These are phyloP conservation scores for Inga laurina DNA, from an alignment of 306 rosid species.

Conservation along the genomic window DNA sequence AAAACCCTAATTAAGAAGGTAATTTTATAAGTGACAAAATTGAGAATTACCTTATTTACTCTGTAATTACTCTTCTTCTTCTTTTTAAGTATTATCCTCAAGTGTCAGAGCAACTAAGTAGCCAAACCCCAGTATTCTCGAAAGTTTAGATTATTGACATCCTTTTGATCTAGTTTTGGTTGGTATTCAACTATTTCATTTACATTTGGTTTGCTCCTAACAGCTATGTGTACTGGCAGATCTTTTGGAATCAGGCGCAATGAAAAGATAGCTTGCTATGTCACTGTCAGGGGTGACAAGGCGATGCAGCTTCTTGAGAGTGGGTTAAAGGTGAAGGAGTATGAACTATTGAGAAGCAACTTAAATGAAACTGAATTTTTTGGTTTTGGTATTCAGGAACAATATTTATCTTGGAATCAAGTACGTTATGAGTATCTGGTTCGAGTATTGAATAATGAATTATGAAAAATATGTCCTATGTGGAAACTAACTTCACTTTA, in stretches of 20 bases:
- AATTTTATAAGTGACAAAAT: background rate
- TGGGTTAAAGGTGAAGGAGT: too few relatives aligned
- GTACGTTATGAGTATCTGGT: slow-evolving; percentile 27
- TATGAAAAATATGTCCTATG: background rate
- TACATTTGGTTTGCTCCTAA: background rate
- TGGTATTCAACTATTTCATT: background rate
- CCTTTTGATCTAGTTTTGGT: background rate
- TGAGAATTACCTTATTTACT: background rate
- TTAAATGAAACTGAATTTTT: slow-evolving; percentile 32
- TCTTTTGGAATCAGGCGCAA: too few relatives aligned
- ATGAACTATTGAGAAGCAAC: too few relatives aligned
- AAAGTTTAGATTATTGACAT: slow-evolving; percentile 44
- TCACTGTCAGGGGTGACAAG: too few relatives aligned
- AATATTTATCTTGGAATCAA: slow-evolving; percentile 70
- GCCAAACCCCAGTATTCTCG: slow-evolving; percentile 70
- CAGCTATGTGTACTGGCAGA: too few relatives aligned
- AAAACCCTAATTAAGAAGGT: background rate
- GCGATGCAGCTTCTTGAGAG: too few relatives aligned
- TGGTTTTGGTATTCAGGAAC: slow-evolving; percentile 77
- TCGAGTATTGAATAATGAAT: background rate
- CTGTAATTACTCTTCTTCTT: background rate
- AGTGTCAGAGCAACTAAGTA: slow-evolving; percentile 70
- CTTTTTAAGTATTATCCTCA: background rate
- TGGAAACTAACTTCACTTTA: background rate
- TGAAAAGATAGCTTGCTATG: too few relatives aligned